Percentiles rank a stretch among this genome's conserved stretches.
These are phyloP conservation scores for Botrytis fragariae DNA, from an alignment of 2,329 filamentous ascomycete species.

Conservation along the genomic window DNA sequence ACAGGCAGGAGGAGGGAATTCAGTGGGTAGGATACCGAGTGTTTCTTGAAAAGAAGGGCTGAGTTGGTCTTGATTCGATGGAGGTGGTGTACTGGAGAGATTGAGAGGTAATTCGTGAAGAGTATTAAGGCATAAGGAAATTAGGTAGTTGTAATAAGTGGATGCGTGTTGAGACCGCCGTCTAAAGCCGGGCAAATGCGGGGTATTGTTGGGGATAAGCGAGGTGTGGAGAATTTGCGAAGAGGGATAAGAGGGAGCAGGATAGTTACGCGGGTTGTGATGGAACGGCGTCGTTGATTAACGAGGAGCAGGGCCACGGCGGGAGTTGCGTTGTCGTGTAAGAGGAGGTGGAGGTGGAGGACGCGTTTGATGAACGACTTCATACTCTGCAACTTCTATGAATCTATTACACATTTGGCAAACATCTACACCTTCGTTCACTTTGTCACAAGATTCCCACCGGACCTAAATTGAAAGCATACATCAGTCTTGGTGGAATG, in stretches of 20 bases:
- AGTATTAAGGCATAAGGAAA: neutral
- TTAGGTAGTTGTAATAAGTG: neutral
- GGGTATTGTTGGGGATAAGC: neutral
- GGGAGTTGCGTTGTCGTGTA: too few species aligned
- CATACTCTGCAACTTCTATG: too few species aligned
- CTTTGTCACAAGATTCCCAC: too few species aligned
- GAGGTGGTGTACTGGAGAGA: neutral
- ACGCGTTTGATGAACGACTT: too few species aligned
- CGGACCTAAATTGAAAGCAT: too few species aligned
- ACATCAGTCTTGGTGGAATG: too few species aligned
- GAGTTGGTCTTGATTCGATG: neutral
- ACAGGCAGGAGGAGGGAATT: neutral
- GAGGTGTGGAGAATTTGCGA: neutral
- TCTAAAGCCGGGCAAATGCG: neutral
- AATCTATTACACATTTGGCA: too few species aligned
- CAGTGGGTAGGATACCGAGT: neutral
- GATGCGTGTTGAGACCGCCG: neutral
- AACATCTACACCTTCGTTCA: too few species aligned
- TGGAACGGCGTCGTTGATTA: neutral
- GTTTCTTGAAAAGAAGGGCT: fast-evolving
- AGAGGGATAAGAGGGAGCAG: neutral
- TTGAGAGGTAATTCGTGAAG: neutral
- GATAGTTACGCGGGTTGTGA: neutral
- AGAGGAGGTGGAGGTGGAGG: too few species aligned
- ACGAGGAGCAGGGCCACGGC: too few species aligned